Percentiles rank a stretch among this genome's conserved stretches.
These are phyloP conservation scores for Sarcomyxa edulis DNA, from an alignment of 768 basidiomycete species.

Conservation along the genomic window DNA sequence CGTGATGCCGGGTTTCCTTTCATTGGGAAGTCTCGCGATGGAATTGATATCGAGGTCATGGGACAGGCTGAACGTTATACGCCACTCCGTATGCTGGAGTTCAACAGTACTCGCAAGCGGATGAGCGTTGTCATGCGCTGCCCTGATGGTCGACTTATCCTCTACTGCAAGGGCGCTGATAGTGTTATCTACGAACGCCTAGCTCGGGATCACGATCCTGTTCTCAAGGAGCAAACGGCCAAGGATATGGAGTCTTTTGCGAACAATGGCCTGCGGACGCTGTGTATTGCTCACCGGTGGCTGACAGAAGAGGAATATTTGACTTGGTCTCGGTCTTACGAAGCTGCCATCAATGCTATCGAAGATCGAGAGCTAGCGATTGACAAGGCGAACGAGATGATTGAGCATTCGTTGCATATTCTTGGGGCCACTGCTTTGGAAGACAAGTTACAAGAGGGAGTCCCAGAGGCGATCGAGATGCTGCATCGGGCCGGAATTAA, in stretches of 20 bases:
- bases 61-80: constrained; percentile 82
- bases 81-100: constrained; percentile 80
- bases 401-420: constrained; percentile 81
- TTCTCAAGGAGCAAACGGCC: constrained; percentile 69
- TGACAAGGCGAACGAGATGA: constrained; percentile 76
- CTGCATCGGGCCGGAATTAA: constrained; percentile 94
- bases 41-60: constrained; percentile 86
- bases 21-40: constrained; percentile 65
- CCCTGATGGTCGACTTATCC: constrained; percentile 74
- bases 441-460: constrained; percentile 95
- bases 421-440: constrained; percentile 95
- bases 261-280: constrained; percentile 85
- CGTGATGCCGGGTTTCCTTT: constrained; percentile 94
- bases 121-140: constrained; percentile 91
- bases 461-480: constrained; percentile 92
- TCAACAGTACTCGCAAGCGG: constrained; percentile 90
- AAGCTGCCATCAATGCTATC: constrained; percentile 72
- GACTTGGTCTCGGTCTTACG: constrained; percentile 74
- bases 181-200: constrained; percentile 90
- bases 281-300: constrained; percentile 82
- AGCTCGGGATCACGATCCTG: constrained; percentile 65
- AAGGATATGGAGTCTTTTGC: constrained; percentile 93
- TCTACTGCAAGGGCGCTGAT: constrained; percentile 98
- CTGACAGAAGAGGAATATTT: constrained; percentile 82
- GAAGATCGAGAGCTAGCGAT: constrained; percentile 87